Base-by-base conservation (phyloP, 176 grass and related monocot genomes). In the Themeda triandra region DNA sequence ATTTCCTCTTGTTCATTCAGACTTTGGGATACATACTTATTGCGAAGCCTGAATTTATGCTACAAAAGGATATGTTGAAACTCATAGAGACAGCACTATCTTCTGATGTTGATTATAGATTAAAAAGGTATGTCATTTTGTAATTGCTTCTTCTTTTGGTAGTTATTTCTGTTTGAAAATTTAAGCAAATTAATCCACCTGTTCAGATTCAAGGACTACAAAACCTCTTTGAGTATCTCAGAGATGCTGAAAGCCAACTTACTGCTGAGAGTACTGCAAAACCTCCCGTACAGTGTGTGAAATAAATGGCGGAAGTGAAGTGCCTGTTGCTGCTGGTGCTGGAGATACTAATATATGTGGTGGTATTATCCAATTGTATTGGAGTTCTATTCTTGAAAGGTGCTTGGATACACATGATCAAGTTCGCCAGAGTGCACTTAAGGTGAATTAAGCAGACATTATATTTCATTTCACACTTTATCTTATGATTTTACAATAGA, bases 331-430 rank as follows among this genome's bases (percentile, higher is more conserved):
- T 91, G 97, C 97, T 75, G 97, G 97, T 84, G 97, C 97, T 40
- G 97, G 97, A 75, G 97, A 99, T 76, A 99, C 97, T 33, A 99
- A 99, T 80, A 99, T 96, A 66, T 99, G 97, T 36, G 97, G 97
- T 84, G 97, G 97, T 89, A 99, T 99, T 86, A 88, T 96, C 75
- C 97, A 99, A 65, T 80, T 99, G 78, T 99, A 99, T 79, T 99
- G 97, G 97, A 88, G 79, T 78, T 87, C 81, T 88, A 92, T 99
- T 94, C 88, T 99, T 83, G 89, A 92, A 86, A 99, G 91, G 73
- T 96, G 88, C 81, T 83, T 99, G 89, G 97, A 99, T 85, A 85
- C 41, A 59, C 87, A 74, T 35, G 90, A 96, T 25, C 93, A 91
- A 86, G 90, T 99, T 92, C 97, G 97, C 59, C 87, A 96, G 67